A percentile compares a stretch with the other conserved stretches of the same genome.
Conservation (phyloP, 192 early-diverging fungal species). For the Dimargaris verticillata region DNA sequence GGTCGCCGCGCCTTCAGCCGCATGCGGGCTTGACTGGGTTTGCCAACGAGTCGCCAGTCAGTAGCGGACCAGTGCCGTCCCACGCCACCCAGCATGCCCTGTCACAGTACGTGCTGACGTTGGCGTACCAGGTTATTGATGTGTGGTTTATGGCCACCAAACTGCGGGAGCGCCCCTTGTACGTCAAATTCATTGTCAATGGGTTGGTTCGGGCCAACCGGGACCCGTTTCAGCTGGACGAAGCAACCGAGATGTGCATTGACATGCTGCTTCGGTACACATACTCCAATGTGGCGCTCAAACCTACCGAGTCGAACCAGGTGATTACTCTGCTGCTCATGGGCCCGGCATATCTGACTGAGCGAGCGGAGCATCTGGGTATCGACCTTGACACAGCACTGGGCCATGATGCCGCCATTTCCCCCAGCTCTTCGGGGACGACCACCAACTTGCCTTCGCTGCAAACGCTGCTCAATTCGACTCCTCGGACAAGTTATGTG, state of each 20-base stretch:
- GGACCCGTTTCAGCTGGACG: slow-evolving; percentile 42
- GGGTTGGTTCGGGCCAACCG: slow-evolving; percentile 48
- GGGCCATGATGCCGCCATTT: not conserved
- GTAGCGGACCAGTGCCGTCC: not conserved
- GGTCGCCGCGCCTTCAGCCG: slow-evolving; percentile 12
- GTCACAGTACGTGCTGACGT: slow-evolving; percentile 63
- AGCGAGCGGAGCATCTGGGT: not conserved
- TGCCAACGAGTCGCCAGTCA: not conserved
- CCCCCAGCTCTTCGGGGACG: too few relatives aligned
- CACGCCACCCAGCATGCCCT: slow-evolving; percentile 31
- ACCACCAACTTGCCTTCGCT: not conserved
- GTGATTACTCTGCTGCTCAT: slow-evolving; percentile 31
- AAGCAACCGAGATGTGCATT: slow-evolving; percentile 80
- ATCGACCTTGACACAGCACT: not conserved
- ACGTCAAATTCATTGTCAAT: slow-evolving; percentile 65
- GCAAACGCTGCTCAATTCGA: slow-evolving; percentile 12
- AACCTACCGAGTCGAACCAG: slow-evolving; percentile 25
- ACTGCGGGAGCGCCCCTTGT: slow-evolving; percentile 54
- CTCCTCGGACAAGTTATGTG: slow-evolving; percentile 27
- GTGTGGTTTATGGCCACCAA: slow-evolving; percentile 75
- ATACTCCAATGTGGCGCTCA: slow-evolving; percentile 50
- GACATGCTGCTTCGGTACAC: slow-evolving; percentile 85
- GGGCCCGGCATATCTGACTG: slow-evolving; percentile 12
- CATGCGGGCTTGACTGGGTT: not conserved
- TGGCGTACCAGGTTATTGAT: slow-evolving; percentile 86